Conservation (phyloP, 163 green algal genomes). For the Picocystis sp. region DNA sequence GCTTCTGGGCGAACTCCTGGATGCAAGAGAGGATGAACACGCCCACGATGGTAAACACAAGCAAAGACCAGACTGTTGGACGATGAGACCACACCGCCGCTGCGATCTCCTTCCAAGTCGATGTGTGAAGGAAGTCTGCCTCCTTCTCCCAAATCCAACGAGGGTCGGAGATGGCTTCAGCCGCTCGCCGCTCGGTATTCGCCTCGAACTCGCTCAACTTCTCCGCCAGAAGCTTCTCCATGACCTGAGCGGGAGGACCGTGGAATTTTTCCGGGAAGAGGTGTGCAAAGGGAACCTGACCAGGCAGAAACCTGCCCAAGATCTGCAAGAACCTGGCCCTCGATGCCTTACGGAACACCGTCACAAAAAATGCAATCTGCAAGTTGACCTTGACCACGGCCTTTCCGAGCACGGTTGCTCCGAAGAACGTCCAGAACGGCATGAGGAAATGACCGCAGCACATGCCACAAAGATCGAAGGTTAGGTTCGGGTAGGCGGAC, state of each 20-base stretch:
- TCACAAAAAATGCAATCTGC: slow-evolving; percentile 48
- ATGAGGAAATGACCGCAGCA: slow-evolving; percentile 79
- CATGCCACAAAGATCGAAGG: slow-evolving; percentile 86
- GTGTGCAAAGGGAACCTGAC: slow-evolving; percentile 25
- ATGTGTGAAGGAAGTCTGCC: too few relatives aligned
- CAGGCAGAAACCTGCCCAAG: slow-evolving; percentile 31
- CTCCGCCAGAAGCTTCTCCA: slow-evolving; percentile 37
- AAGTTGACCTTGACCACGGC: slow-evolving; percentile 56
- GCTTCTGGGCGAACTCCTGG: slow-evolving; percentile 12
- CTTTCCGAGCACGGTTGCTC: slow-evolving; percentile 69
- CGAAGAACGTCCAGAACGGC: slow-evolving; percentile 85
- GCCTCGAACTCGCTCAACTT: slow-evolving; percentile 53
- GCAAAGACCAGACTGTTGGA: neutral
- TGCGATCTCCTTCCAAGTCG: neutral
- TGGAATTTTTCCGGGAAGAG: slow-evolving; percentile 3
- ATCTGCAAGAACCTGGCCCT: slow-evolving; percentile 34
- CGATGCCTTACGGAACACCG: slow-evolving; percentile 39
- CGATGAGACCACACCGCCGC: neutral
- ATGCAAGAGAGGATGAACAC: slow-evolving; percentile 13
- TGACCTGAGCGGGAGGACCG: slow-evolving; percentile 19
- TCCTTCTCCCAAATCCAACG: neutral
- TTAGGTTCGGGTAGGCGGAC: slow-evolving; percentile 68
- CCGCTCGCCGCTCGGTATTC: slow-evolving; percentile 19
- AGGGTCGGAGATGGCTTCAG: slow-evolving; percentile 10
- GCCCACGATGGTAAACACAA: slow-evolving; percentile 6